Conservation (phyloP, 306 rosid genomes). For the Begonia peltatifolia region DNA sequence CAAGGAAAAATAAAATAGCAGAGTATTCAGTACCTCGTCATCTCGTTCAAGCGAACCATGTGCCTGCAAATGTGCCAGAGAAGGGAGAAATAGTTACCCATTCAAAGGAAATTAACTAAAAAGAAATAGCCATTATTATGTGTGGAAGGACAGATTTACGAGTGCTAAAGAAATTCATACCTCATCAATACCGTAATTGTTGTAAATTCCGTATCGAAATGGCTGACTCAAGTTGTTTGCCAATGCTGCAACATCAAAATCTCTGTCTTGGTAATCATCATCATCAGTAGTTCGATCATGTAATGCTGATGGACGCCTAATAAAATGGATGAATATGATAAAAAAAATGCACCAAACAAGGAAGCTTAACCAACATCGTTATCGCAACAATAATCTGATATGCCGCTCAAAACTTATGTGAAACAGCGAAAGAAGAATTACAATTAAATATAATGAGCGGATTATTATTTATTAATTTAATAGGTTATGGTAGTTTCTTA, state of each 20-base stretch:
- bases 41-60: conserved; percentile 89
- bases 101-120: neutral
- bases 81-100: neutral
- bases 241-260: conserved; percentile 90
- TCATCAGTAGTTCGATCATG: conserved; percentile 88
- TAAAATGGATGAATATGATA: conserved; percentile 9
- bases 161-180: conserved; percentile 8
- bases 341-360: too few relatives aligned
- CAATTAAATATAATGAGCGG: too few relatives aligned
- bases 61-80: conserved; percentile 45
- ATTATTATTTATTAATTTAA: too few relatives aligned
- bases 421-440: too few relatives aligned
- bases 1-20: too few relatives aligned
- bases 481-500: too few relatives aligned
- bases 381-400: too few relatives aligned
- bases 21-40: conserved; percentile 55
- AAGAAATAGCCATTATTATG: neutral
- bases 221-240: conserved; percentile 97
- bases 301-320: conserved; percentile 87
- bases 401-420: too few relatives aligned
- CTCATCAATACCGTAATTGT: conserved; percentile 79
- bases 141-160: neutral
- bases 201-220: conserved; percentile 84
- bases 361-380: too few relatives aligned
- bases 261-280: conserved; percentile 95